Evolutionary conservation across 2,329 filamentous ascomycete genomes (phyloP), one percentile per base, ranked within the genome.

Genomic region (Podosphaera fusca): DNA sequence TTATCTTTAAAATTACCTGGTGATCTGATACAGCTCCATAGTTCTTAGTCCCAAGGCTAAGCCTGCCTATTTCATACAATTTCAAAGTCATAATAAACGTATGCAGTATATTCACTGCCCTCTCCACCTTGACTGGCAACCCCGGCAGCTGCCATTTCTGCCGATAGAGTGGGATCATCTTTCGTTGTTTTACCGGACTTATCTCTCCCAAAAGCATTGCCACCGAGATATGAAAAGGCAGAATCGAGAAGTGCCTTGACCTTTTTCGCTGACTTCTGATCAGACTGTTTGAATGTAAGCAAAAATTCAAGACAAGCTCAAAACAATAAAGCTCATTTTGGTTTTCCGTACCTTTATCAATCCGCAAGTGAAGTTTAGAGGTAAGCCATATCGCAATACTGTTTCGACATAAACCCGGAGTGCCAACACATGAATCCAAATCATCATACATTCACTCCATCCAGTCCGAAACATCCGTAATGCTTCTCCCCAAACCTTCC

Each of bases 341-440:
- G 12, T 33, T 30, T 9, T 36, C 46, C 79, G 63, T 77, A 94
- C 89, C 82, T 87, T 83, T 60, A 96, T 74, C 62, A 95, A 72
- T 14, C 82, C 87, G 63, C 84, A 85, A 54, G 94, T 82, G 70
- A 90, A 98, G 64, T 94, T 85, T 61, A 95, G 72, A 53, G 92
- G 92, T 64, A 98, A 70, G 34, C 92, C 92, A 67, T 98, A 98
- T 62, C 92, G 81, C 67, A 98, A 74, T n/a, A 98, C 92, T 4
- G 89, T 95, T 75, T 98, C 92, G 29, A 98, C 92, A 70, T 96
- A 98, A 29, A 96, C 89, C 56, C 92, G 77, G 65, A 98, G 72
- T 5, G 89, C 85, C 66, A 96, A 75, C 34, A 95, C 85, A 67
- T 98, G 92, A 55, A 94, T 78, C 87, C 89, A 95, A 56, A 90